These are phyloP conservation scores for Barbatosphaeria neglecta DNA, from an alignment of 495 filamentous ascomycete genomes.

Conservation along the genomic window DNA sequence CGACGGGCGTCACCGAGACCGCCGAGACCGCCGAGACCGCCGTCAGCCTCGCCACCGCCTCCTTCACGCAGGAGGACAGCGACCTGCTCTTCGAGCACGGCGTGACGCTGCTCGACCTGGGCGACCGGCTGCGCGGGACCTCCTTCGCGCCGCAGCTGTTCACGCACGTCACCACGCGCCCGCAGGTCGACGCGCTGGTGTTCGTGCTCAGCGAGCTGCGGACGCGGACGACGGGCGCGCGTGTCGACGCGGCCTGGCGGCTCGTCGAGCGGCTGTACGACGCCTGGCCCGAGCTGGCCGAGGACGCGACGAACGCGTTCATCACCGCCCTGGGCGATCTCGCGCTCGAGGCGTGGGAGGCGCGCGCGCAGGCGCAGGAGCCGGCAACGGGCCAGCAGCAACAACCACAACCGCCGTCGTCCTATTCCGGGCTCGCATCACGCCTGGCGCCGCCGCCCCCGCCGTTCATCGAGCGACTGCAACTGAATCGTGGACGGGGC, in stretches of 20 bases:
- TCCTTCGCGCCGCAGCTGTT: constrained; percentile 7
- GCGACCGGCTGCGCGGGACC: constrained; percentile 2
- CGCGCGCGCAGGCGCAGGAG: constrained; percentile 5
- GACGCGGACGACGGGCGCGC: constrained; percentile 11
- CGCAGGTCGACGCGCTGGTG: constrained; percentile 22
- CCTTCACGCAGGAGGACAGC: constrained; percentile 11
- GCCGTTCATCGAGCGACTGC: neutral
- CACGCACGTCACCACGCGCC: constrained; percentile 16
- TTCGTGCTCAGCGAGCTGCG: constrained; percentile 23
- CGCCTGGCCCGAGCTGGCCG: constrained; percentile 9
- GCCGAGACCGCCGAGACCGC: too few species aligned
- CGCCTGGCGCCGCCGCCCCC: neutral
- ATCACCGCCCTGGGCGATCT: constrained; percentile 15
- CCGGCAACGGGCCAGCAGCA: neutral
- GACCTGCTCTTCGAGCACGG: constrained; percentile 11
- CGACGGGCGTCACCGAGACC: too few species aligned
- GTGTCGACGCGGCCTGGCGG: constrained; percentile 21
- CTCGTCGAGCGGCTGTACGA: constrained; percentile 10
- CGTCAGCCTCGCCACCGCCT: too few species aligned
- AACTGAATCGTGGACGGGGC: neutral
- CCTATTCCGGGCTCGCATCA: too few species aligned
- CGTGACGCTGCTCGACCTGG: constrained; percentile 10
- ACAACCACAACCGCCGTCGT: too few species aligned
- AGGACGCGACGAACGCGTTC: constrained; percentile 10
- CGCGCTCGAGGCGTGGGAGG: constrained; percentile 11